phyloP scores from a whole-genome alignment of 805 yeast species.

The Suhomyces sp. region DNA sequence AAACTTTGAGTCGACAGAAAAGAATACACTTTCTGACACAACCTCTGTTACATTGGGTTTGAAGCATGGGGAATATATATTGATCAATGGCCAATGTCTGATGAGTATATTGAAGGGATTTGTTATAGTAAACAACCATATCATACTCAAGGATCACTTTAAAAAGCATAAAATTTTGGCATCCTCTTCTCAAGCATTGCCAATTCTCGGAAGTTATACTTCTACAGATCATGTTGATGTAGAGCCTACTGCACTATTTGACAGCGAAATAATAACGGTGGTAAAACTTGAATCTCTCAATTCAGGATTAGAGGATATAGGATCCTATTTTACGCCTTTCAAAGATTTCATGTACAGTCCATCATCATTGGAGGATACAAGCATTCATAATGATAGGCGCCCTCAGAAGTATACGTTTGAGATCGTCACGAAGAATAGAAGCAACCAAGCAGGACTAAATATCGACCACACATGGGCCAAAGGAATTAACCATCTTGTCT shows the following conservation, averaged over 20 bases:
- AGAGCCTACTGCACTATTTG: not conserved
- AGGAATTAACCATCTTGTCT: conserved; percentile 3
- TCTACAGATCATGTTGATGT: conserved; percentile 20
- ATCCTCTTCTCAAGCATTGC: conserved; percentile 37
- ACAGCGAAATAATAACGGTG: conserved; percentile 23
- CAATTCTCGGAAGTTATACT: conserved; percentile 28
- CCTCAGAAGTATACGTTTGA: conserved; percentile 39
- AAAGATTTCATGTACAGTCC: conserved; percentile 35
- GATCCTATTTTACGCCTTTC: conserved; percentile 42
- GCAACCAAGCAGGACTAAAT: conserved; percentile 17
- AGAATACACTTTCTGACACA: conserved; percentile 34
- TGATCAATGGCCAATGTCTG: conserved; percentile 47
- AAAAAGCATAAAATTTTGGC: conserved; percentile 21
- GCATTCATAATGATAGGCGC: conserved; percentile 13
- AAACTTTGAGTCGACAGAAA: conserved; percentile 34
- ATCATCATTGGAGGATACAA: conserved; percentile 1
- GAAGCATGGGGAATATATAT: conserved; percentile 38
- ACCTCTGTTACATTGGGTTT: conserved; percentile 41
- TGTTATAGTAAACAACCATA: conserved; percentile 38
- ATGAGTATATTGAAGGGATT: conserved; percentile 48
- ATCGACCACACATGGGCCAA: conserved; percentile 13
- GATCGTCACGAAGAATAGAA: conserved; percentile 25
- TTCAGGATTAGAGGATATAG: conserved; percentile 47
- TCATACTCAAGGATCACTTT: conserved; percentile 23
- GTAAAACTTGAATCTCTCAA: conserved; percentile 30